Evolutionary conservation across 352 stramenopile species (phyloP), one percentile per base, ranked within the genome.

Genomic region (Phytophthora quininea): DNA sequence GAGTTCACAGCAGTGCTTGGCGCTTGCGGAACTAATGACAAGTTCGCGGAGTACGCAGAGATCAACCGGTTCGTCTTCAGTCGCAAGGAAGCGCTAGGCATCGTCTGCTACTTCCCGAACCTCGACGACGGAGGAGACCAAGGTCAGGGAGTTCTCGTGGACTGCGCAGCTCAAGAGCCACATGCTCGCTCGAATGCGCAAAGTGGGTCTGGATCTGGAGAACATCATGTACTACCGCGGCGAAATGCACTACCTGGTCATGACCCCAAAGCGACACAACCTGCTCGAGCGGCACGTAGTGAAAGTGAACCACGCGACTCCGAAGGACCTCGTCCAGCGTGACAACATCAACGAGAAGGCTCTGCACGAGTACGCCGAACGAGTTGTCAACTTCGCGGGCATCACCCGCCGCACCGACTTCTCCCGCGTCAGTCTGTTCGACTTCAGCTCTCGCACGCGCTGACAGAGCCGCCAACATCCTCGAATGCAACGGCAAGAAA

Each of bases 181-280:
- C 37, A 77, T 92, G 69, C 84, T 92, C 43, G 62, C 75, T 47
- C 82, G 86, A 64, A 80, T 92, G 71, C 72, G 77, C 35, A 79
- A 79, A 1, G 62, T 80, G 9, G 83, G 79, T 24, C 67, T 94
- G 24, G 82, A 92, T 53, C 52, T 92, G 4, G 86, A 93, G 63
- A 92, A 92, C 55, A 78, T 92, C 45, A 82, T 93, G 64, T 94
- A 94, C 72, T 91, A 92, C 66, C 75, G 83, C n/a, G 86, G 85
- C 30, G 82, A 90, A 54, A 91, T 91, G 73, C 86, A 94, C 64
- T 94, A 94, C 64, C 67, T 94, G 1, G 86, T 94, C 3, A 91
- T 91, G 81, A 93, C 84, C 2, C 80, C 84, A 6, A 89, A 87
- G 69, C 75, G 78, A 3, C 69, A 77, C 32, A 92, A 90, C 62